These are phyloP conservation scores for Calocybe gambosa DNA, from an alignment of 1,284 basidiomycete genomes.

Conservation along the genomic window DNA sequence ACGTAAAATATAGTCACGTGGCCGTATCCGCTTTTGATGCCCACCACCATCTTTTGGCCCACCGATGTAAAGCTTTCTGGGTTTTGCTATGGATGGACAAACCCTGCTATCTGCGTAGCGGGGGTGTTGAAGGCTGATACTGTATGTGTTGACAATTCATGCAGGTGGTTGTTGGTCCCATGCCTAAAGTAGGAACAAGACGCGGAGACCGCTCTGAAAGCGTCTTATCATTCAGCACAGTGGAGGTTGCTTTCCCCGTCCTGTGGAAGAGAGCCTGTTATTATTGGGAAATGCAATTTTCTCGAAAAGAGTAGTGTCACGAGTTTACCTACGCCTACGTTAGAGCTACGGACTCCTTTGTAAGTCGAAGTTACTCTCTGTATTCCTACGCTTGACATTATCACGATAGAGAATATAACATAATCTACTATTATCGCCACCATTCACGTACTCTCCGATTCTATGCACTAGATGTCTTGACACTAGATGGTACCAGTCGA, in stretches of 20 bases:
- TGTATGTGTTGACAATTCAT: slow-evolving; percentile 20
- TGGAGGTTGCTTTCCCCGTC: slow-evolving; percentile 22
- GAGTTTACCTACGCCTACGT: slow-evolving; percentile 11
- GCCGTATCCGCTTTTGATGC: slow-evolving; percentile 23
- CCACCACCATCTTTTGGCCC: slow-evolving; percentile 53
- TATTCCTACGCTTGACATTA: slow-evolving; percentile 15
- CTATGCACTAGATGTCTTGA: slow-evolving; percentile 41
- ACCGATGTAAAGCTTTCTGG: slow-evolving; percentile 36
- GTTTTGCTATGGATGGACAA: slow-evolving; percentile 50
- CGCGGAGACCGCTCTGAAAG: slow-evolving; percentile 13
- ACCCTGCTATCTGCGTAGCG: slow-evolving; percentile 39
- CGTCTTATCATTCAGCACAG: slow-evolving; percentile 17
- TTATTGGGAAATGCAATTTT: slow-evolving; percentile 28
- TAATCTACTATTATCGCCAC: slow-evolving; percentile 49
- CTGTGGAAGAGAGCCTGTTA: slow-evolving; percentile 23
- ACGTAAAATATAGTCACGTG: slow-evolving; percentile 26
- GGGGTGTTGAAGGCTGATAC: slow-evolving; percentile 35
- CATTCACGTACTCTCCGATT: slow-evolving; percentile 44
- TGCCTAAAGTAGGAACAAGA: slow-evolving; percentile 14
- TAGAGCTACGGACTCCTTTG: slow-evolving; percentile 14
- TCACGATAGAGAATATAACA: slow-evolving; percentile 21
- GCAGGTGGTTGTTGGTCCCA: not conserved
- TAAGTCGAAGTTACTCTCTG: slow-evolving; percentile 5
- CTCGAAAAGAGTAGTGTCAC: slow-evolving; percentile 1
- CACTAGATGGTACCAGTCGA: slow-evolving; percentile 22